Base-by-base conservation (phyloP, 2,329 filamentous ascomycete species). In the Ophiosphaerella herpotricha region DNA sequence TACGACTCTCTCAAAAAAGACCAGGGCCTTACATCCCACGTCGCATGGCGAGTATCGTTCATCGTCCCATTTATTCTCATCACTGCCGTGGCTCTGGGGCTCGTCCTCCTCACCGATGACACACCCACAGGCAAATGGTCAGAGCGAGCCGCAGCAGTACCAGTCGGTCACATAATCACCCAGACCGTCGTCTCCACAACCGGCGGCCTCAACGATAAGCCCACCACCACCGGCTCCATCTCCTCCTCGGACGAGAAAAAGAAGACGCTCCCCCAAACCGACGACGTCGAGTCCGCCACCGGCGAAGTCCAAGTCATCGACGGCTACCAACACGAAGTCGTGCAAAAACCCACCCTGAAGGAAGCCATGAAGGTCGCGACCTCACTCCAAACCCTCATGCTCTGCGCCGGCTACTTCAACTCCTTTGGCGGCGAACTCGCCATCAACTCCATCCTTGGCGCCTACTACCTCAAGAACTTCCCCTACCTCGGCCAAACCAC, bases 31-130 rank as follows among this genome's bases (percentile, higher is more conserved):
- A 76, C 79, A 1, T 74, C 84, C 2, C 85, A 89, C 60, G 81
- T 85, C 33, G 88, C 91, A 2, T 96, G 92, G 91, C 84, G 91
- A 23, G 84, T 96, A 1, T 82, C 90, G 2, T 96, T 95, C 69
- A 78, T 96, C 54, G 87, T 95, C 5, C 91, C 91, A 0, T 88
- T 94, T 52, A 82, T 92, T 60, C 82, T 93, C 58, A 87, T 93
- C 69, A 78, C 87, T 11, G 66, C 73, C 21, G 84, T 85, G 6
- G 89, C 86, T 11, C 63, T 89, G n/a, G 75, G 78, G 13, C 86
- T 96, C 75, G 73, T 95, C 3, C 67, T 91, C 21, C 75, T 90
- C 12, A 92, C 89, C 64, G 85, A 89, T 1, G 91, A 97, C 66
- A 92, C 90, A 0, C 91, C 91, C 0, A 88, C 85, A 0, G 91